A percentile compares a stretch with the other conserved stretches of the same genome.
These are phyloP conservation scores for Lasiosphaeria miniovina DNA, from an alignment of 495 filamentous ascomycete genomes.

Conservation along the genomic window DNA sequence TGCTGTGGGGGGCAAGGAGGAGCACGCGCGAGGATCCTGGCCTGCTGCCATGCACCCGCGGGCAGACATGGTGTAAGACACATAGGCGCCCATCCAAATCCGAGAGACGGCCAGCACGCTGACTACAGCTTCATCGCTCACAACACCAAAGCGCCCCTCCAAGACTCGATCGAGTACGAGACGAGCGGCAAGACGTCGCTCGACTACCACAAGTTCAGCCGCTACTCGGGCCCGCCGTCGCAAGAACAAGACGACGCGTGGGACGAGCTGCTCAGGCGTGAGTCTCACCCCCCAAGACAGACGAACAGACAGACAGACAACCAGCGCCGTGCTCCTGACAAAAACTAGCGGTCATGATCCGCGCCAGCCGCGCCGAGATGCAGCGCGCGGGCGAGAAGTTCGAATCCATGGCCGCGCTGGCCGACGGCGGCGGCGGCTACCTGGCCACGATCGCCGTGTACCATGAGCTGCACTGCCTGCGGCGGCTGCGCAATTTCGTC, in stretches of 20 bases:
- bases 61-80: too few species aligned
- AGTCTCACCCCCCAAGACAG: background rate
- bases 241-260: constrained; percentile 12
- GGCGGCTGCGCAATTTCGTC: constrained; percentile 17
- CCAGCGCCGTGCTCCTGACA: background rate
- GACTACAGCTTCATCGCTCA: too few species aligned
- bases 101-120: too few species aligned
- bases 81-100: too few species aligned
- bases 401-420: constrained; percentile 10
- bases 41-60: too few species aligned
- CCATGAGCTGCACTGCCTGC: constrained; percentile 24
- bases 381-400: constrained; percentile 7
- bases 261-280: constrained; percentile 18
- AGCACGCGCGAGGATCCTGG: too few species aligned
- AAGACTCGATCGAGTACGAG: constrained; percentile 13
- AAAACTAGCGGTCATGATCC: constrained; percentile 11
- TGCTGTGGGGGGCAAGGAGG: too few species aligned
- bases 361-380: constrained; percentile 14
- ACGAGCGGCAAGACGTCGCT: constrained; percentile 12
- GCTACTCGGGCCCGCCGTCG: constrained; percentile 14
- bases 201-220: constrained; percentile 9
- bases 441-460: constrained; percentile 18
- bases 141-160: constrained; percentile 16
- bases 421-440: constrained; percentile 14
- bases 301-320: background rate